Evolutionary conservation across 768 basidiomycete genomes (phyloP), one percentile per base, ranked within the genome.

Genomic region (Termitomyces sp.): DNA sequence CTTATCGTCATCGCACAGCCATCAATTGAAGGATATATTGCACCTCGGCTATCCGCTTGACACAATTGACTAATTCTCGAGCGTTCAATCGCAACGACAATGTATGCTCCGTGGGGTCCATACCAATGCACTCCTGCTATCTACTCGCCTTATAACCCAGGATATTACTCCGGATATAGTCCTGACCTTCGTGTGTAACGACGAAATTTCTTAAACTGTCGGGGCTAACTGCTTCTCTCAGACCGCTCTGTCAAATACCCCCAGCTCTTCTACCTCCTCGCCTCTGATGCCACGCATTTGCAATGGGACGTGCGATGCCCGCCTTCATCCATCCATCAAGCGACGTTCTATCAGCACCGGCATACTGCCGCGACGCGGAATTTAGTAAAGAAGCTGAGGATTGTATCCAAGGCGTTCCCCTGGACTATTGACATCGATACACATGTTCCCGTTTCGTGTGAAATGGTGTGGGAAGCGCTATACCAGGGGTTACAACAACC

Each of bases 401-500:
- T 89, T 48, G 73, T 88, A 59, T 86, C 79, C 16, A 82, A 81
- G 55, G 69, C 77, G 3, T 88, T 88, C 68, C 88, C 87, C 0
- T 89, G 88, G 87, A 65, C 77, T 5, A 78, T 87, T 63, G 81
- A 86, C 20, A 80, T 89, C 59, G 72, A 73, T 22, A 72, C 72
- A 8, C 69, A 69, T 9, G 63, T 58, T 13, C 72, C 72, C 46
- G 68, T 81, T 24, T 84, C 84, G 1, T 84, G 82, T 59, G 74
- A 77, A 50, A 74, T 75, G 20, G 71, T 89, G 5, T 87, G 87
- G 75, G 79, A 82, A 33, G 81, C 76, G 3, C 41, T 89, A 20
- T 72, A 82, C 58, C 62, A 70, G 6, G 74, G 66, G 49, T 71
- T 90, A 30, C 82, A 87, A 52, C 72, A 81, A 50, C 78, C 76